These are phyloP conservation scores for Bolboschoenus planiculmis DNA, from an alignment of 176 grass and related monocot genomes.

Conservation along the genomic window DNA sequence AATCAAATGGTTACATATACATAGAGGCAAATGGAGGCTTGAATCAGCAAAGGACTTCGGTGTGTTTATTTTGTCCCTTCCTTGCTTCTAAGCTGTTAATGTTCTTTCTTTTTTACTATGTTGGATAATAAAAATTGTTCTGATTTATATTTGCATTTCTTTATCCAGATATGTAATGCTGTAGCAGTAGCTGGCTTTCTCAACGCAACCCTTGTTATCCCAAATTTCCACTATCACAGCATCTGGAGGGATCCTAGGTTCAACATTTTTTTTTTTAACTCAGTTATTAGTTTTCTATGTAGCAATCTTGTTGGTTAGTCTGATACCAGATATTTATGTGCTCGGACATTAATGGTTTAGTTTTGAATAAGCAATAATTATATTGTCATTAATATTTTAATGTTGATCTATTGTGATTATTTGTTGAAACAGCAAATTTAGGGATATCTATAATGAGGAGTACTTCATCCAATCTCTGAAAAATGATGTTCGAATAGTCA, in stretches of 20 bases:
- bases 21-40: slow-evolving; percentile 97
- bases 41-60: slow-evolving; percentile 97
- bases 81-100: not conserved
- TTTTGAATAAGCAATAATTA: not conserved
- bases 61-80: slow-evolving; percentile 27
- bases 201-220: slow-evolving; percentile 91
- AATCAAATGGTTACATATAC: slow-evolving; percentile 96
- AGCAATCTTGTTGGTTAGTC: not conserved
- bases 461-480: slow-evolving; percentile 70
- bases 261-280: not conserved
- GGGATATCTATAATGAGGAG: slow-evolving; percentile 87
- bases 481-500: slow-evolving; percentile 78
- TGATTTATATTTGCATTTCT: slow-evolving; percentile 20
- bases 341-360: not conserved
- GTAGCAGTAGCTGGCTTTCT: slow-evolving; percentile 95
- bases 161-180: slow-evolving; percentile 94
- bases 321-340: not conserved
- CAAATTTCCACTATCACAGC: slow-evolving; percentile 97
- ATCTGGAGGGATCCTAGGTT: slow-evolving; percentile 99
- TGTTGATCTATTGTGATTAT: not conserved
- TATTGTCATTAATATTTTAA: not conserved
- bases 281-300: not conserved
- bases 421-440: slow-evolving; percentile 77
- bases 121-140: slow-evolving; percentile 19
- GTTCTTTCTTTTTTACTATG: not conserved